Percentiles rank a stretch among this genome's conserved stretches.
Conservation (phyloP, 2,329 filamentous ascomycete species). For the Sarocladiaceae sp. region DNA sequence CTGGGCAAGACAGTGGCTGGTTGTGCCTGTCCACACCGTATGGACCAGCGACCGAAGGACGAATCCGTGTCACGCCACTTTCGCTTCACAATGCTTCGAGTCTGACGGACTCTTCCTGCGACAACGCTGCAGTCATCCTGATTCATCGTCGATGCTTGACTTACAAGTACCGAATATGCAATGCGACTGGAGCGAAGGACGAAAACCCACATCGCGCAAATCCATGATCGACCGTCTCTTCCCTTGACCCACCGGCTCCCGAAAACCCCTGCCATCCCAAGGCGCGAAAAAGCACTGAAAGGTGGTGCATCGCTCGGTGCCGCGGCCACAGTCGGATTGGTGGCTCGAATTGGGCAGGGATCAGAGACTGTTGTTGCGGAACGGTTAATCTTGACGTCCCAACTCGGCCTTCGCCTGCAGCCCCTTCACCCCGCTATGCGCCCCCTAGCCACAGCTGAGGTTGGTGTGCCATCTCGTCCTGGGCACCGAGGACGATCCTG, state of each 20-base stretch:
- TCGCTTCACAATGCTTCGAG: not conserved
- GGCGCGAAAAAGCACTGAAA: not conserved
- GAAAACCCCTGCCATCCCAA: slow-evolving; percentile 6
- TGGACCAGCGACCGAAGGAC: not conserved
- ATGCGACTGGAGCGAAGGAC: not conserved
- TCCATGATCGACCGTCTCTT: slow-evolving; percentile 8
- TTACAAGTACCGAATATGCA: not conserved
- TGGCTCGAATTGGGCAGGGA: slow-evolving; percentile 1
- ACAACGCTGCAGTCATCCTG: not conserved
- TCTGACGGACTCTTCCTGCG: not conserved
- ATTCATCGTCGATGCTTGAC: not conserved
- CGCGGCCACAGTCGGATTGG: not conserved
- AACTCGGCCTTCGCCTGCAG: not conserved
- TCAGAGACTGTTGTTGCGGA: not conserved
- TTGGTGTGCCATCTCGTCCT: not conserved
- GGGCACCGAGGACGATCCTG: not conserved
- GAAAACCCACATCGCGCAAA: not conserved
- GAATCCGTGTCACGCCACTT: not conserved
- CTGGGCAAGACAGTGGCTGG: not conserved
- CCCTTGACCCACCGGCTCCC: slow-evolving; percentile 4
- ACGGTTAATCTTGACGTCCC: not conserved
- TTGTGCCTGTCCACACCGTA: no score
- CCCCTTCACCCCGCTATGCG: not conserved
- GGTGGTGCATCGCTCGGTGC: not conserved
- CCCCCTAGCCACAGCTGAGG: not conserved